A percentile compares a stretch with the other conserved stretches of the same genome.
Evolutionary conservation across 139 green algal species (phyloP).

Genomic region (Desmodesmus armatus): DNA sequence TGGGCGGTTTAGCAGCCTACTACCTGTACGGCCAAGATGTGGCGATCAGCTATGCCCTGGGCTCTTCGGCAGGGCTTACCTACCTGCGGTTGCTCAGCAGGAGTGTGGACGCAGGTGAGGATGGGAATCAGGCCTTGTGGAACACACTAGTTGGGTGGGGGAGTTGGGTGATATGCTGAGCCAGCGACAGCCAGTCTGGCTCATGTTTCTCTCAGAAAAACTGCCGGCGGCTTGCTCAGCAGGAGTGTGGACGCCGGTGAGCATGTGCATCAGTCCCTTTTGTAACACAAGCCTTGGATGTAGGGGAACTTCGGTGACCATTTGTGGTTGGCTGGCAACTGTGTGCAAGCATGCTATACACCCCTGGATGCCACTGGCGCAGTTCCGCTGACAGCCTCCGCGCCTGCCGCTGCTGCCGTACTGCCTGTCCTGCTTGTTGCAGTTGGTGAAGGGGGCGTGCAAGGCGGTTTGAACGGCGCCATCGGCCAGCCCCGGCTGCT

Average conservation of each 20-base stretch:
- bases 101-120: conserved; percentile 75
- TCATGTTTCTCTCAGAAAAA: too few relatives aligned
- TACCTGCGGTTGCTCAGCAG: conserved; percentile 90
- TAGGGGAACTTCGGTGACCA: too few relatives aligned
- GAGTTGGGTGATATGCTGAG: too few relatives aligned
- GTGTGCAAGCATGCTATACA: too few relatives aligned
- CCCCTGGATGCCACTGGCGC: too few relatives aligned
- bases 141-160: too few relatives aligned
- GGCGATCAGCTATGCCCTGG: conserved; percentile 82
- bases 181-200: too few relatives aligned
- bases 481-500: conserved; percentile 83
- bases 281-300: too few relatives aligned
- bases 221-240: conserved; percentile 85
- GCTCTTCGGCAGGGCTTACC: conserved; percentile 79
- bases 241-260: conserved; percentile 75
- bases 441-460: conserved; percentile 32
- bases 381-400: too few relatives aligned
- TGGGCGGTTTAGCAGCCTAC: conserved; percentile 60
- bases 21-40: conserved; percentile 74
- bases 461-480: conserved; percentile 46
- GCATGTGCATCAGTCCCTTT: too few relatives aligned
- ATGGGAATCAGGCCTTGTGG: too few relatives aligned
- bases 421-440: background rate
- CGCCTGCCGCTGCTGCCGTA: background rate
- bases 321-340: too few relatives aligned